Percentiles rank a stretch among this genome's conserved stretches.
Evolutionary conservation across 805 yeast species (phyloP).

Genomic region (Metschnikowia baotianmanensis): DNA sequence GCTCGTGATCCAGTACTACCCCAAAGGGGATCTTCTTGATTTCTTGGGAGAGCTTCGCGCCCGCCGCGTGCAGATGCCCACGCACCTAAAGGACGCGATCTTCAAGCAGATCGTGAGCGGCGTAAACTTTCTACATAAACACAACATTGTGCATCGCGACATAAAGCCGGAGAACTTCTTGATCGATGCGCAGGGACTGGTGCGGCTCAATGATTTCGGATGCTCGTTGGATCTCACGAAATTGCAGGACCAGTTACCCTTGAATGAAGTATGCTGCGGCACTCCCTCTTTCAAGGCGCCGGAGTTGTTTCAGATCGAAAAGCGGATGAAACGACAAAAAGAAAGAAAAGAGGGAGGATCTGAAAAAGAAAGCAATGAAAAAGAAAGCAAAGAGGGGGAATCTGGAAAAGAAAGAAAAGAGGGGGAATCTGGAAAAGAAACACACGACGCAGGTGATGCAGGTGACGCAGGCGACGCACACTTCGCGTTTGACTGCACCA

Average conservation of each 20-base stretch:
- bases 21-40: slow-evolving; percentile 48
- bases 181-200: slow-evolving; percentile 42
- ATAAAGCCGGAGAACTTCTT: slow-evolving; percentile 55
- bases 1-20: slow-evolving; percentile 42
- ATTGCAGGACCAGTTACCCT: slow-evolving; percentile 18
- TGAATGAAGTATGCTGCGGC: slow-evolving; percentile 39
- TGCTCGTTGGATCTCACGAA: slow-evolving; percentile 39
- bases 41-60: slow-evolving; percentile 40
- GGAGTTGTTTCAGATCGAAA: slow-evolving; percentile 39
- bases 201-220: slow-evolving; percentile 52
- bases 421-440: too few species aligned
- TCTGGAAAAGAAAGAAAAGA: too few species aligned
- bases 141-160: slow-evolving; percentile 48
- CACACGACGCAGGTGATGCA: too few species aligned
- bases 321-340: not conserved
- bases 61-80: slow-evolving; percentile 27
- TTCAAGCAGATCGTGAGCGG: slow-evolving; percentile 47
- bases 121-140: slow-evolving; percentile 43
- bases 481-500: too few species aligned
- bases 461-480: too few species aligned
- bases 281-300: slow-evolving; percentile 57
- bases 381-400: too few species aligned
- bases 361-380: too few species aligned
- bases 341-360: not conserved
- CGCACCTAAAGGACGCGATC: slow-evolving; percentile 42